A percentile compares a stretch with the other conserved stretches of the same genome.
Evolutionary conservation across 306 rosid genomes (phyloP).

Genomic region (Vigna reflexopilosa): DNA sequence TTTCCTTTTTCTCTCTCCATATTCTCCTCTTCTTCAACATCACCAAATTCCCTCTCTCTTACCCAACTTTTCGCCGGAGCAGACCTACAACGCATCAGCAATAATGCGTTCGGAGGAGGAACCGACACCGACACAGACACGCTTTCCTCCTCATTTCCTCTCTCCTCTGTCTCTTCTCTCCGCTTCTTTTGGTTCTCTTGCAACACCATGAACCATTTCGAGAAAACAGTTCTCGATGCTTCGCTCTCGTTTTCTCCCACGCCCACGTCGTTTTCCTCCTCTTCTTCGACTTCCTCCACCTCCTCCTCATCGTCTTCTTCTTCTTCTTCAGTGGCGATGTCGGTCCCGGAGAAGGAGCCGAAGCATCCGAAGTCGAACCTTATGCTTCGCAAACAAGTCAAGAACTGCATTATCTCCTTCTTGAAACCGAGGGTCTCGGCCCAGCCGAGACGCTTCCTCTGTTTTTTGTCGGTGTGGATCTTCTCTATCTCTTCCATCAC

Average conservation of each 20-base stretch:
- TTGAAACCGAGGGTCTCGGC: slow-evolving; percentile 74
- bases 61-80: slow-evolving; percentile 88
- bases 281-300: slow-evolving; percentile 48
- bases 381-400: slow-evolving; percentile 74
- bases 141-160: slow-evolving; percentile 3
- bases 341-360: slow-evolving; percentile 65
- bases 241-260: slow-evolving; percentile 49
- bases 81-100: slow-evolving; percentile 93
- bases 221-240: slow-evolving; percentile 64
- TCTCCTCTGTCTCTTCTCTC: slow-evolving; percentile 50
- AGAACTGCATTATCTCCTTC: slow-evolving; percentile 84
- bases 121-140: slow-evolving; percentile 17
- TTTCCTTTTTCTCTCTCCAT: neutral
- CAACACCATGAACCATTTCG: slow-evolving; percentile 92
- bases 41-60: slow-evolving; percentile 47
- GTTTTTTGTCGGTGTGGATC: slow-evolving; percentile 64
- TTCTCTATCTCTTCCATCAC: slow-evolving; percentile 97
- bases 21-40: slow-evolving; percentile 17
- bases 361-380: slow-evolving; percentile 80
- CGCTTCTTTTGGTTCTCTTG: slow-evolving; percentile 64
- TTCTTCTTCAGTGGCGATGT: slow-evolving; percentile 61
- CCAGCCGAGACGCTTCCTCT: slow-evolving; percentile 66
- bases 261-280: slow-evolving; percentile 48
- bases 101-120: slow-evolving; percentile 86
- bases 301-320: slow-evolving; percentile 60